phyloP scores from a whole-genome alignment of 2,329 filamentous ascomycete genomes.

The Xylaria sp. region DNA sequence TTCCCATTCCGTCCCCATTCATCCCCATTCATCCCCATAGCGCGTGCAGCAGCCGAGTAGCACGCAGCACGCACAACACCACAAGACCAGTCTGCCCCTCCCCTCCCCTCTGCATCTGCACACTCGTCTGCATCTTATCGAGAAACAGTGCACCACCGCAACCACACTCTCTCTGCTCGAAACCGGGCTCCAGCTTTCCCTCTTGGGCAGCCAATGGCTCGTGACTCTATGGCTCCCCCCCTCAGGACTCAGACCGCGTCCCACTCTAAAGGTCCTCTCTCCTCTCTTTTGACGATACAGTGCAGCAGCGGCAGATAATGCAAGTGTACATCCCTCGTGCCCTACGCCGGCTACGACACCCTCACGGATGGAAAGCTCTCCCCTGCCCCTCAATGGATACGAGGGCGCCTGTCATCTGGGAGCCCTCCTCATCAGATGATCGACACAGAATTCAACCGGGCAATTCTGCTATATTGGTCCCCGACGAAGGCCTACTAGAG shows the following conservation, averaged over 20 bases:
- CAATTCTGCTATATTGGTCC: conserved; percentile 25
- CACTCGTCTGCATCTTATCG: conserved; percentile 12
- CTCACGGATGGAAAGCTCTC: conserved; percentile 10
- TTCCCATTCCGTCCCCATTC: too few species aligned
- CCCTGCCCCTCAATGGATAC: conserved; percentile 6
- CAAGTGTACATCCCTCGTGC: conserved; percentile 10
- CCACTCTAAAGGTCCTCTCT: not conserved
- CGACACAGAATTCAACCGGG: conserved; percentile 27
- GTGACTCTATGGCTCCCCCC: conserved; percentile 4
- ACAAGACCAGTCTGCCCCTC: conserved; percentile 14
- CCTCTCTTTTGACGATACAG: conserved; percentile 9
- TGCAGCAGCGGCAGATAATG: conserved; percentile 11
- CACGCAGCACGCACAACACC: conserved; percentile 16
- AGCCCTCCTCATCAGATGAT: conserved; percentile 28
- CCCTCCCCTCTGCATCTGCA: conserved; percentile 1
- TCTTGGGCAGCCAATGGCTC: not conserved
- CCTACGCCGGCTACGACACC: conserved; percentile 9
- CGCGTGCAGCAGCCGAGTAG: conserved; percentile 11
- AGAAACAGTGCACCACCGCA: conserved; percentile 6
- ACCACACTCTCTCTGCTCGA: conserved; percentile 2
- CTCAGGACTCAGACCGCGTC: not conserved
- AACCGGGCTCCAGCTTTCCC: conserved; percentile 2
- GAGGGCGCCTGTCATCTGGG: conserved; percentile 16
- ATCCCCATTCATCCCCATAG: not conserved
- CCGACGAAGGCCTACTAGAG: conserved; percentile 5